These are phyloP conservation scores for Ceratocystis smalleyi DNA, from an alignment of 2,329 filamentous ascomycete species.

Conservation along the genomic window DNA sequence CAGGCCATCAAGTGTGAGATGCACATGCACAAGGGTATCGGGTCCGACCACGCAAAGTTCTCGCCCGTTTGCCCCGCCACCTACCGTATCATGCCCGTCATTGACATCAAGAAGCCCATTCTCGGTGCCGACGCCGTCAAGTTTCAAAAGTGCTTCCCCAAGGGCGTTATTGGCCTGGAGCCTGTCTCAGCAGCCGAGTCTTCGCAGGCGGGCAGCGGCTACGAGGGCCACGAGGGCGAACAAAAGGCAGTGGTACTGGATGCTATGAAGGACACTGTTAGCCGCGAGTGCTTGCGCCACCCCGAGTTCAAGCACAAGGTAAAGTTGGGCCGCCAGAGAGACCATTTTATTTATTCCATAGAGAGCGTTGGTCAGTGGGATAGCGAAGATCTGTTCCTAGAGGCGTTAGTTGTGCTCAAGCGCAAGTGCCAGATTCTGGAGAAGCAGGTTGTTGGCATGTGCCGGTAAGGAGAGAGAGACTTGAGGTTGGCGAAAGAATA, in stretches of 20 bases:
- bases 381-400: slow-evolving; percentile 83
- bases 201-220: slow-evolving; percentile 41
- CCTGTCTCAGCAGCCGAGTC: slow-evolving; percentile 54
- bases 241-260: slow-evolving; percentile 75
- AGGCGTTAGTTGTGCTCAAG: slow-evolving; percentile 73
- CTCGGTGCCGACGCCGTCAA: slow-evolving; percentile 74
- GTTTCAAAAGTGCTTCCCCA: slow-evolving; percentile 77
- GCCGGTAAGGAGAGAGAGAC: slow-evolving; percentile 26
- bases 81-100: slow-evolving; percentile 79
- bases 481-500: slow-evolving; percentile 5
- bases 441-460: slow-evolving; percentile 53
- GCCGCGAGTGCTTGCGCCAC: slow-evolving; percentile 80
- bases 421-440: slow-evolving; percentile 64
- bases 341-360: slow-evolving; percentile 94
- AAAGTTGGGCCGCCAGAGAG: slow-evolving; percentile 71
- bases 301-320: slow-evolving; percentile 91
- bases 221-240: slow-evolving; percentile 63
- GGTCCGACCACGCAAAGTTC: slow-evolving; percentile 91
- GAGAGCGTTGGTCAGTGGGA: slow-evolving; percentile 94
- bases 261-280: slow-evolving; percentile 88
- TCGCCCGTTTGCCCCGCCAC: slow-evolving; percentile 89
- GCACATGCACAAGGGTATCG: slow-evolving; percentile 90
- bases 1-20: slow-evolving; percentile 76
- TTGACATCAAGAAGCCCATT: slow-evolving; percentile 71
- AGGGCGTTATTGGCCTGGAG: slow-evolving; percentile 71